Evolutionary conservation across 768 basidiomycete species (phyloP).

Genomic region (Podaxis sp.): DNA sequence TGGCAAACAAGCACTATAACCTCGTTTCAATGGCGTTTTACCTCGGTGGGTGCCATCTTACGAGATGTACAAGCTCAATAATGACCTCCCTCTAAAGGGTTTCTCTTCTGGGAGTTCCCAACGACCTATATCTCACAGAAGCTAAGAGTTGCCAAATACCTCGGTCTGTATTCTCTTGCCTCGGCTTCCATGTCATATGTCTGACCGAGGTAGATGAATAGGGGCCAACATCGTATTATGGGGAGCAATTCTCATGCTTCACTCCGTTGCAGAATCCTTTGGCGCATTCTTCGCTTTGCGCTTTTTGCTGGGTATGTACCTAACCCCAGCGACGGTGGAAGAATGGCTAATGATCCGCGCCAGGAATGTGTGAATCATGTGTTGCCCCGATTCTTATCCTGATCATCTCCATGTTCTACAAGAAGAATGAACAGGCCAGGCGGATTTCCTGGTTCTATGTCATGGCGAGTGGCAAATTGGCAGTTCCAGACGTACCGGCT

Average conservation of each 20-base stretch:
- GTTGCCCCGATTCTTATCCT: slow-evolving; percentile 64
- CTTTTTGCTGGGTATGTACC: slow-evolving; percentile 51
- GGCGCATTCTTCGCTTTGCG: slow-evolving; percentile 63
- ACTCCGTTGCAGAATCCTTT: slow-evolving; percentile 55
- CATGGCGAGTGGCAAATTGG: slow-evolving; percentile 39
- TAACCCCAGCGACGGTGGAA: neutral
- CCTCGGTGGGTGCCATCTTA: slow-evolving; percentile 37
- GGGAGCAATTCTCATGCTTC: slow-evolving; percentile 61
- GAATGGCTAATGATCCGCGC: neutral
- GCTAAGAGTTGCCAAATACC: slow-evolving; percentile 57
- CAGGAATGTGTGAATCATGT: slow-evolving; percentile 69
- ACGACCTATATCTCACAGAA: slow-evolving; percentile 68
- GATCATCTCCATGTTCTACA: slow-evolving; percentile 67
- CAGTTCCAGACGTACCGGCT: neutral
- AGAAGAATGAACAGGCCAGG: slow-evolving; percentile 64
- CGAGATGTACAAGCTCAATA: neutral
- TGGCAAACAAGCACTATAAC: slow-evolving; percentile 51
- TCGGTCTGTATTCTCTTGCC: slow-evolving; percentile 37
- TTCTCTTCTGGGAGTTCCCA: slow-evolving; percentile 63
- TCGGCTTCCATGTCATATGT: neutral
- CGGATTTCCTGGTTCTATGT: slow-evolving; percentile 68
- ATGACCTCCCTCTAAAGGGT: slow-evolving; percentile 36
- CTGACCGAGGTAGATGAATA: slow-evolving; percentile 15
- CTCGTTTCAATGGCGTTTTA: slow-evolving; percentile 66
- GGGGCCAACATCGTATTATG: slow-evolving; percentile 61